These are phyloP conservation scores for Plantago coronopus DNA, from an alignment of 305 asterid genomes.

Conservation along the genomic window DNA sequence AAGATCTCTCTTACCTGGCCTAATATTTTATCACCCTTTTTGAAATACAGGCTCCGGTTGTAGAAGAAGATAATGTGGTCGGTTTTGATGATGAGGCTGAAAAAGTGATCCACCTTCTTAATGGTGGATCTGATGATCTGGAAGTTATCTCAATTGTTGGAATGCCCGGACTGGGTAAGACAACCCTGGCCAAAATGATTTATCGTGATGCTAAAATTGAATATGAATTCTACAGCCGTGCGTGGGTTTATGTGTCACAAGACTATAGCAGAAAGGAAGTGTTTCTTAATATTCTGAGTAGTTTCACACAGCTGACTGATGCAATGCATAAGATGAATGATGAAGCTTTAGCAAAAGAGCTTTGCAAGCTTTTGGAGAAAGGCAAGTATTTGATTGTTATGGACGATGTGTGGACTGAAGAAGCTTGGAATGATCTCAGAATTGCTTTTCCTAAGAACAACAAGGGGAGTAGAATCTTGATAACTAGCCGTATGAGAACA, in stretches of 20 bases:
- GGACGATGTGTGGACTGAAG: conserved; percentile 37
- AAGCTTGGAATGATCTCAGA: conserved; percentile 29
- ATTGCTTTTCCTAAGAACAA: conserved; percentile 28
- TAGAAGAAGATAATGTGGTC: conserved; percentile 27
- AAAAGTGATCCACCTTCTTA: conserved; percentile 18
- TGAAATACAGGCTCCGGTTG: not conserved
- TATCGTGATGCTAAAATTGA: conserved; percentile 24
- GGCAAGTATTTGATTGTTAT: conserved; percentile 30
- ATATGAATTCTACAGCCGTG: conserved; percentile 29
- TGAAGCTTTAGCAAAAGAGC: conserved; percentile 13
- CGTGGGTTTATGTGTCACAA: conserved; percentile 30
- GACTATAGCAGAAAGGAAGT: conserved; percentile 30
- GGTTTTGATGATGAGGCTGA: conserved; percentile 32
- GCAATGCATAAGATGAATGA: conserved; percentile 19
- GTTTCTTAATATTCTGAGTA: conserved; percentile 23
- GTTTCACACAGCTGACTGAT: conserved; percentile 10
- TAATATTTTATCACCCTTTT: not conserved
- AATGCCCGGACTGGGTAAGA: conserved; percentile 39
- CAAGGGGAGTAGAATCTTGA: conserved; percentile 26
- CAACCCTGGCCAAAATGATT: conserved; percentile 35
- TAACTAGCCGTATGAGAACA: conserved; percentile 28
- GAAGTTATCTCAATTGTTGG: conserved; percentile 34
- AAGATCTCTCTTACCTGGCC: not conserved
- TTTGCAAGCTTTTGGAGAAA: conserved; percentile 13
- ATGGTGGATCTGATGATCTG: conserved; percentile 18